A percentile compares a stretch with the other conserved stretches of the same genome.
phyloP scores from a whole-genome alignment of 148 eudicot genomes.

The Rhododendron simsii region DNA sequence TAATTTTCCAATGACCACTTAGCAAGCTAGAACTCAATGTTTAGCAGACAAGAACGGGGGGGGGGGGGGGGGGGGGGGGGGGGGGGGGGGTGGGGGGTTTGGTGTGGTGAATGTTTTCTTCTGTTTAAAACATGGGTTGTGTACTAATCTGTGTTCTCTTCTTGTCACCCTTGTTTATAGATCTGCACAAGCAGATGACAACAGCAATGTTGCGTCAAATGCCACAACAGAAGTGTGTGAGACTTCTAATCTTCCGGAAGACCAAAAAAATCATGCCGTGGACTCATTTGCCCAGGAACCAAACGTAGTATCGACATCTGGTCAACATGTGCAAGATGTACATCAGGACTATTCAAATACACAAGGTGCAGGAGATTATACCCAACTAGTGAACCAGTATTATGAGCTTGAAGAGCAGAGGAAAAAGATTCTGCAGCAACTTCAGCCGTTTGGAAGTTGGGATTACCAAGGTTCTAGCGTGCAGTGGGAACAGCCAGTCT shows the following conservation, averaged over 20 bases:
- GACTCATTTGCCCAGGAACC: conserved; percentile 23
- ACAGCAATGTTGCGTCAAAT: conserved; percentile 14
- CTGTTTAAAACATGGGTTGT: background rate
- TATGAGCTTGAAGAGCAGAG: conserved; percentile 78
- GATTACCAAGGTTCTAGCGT: conserved; percentile 28
- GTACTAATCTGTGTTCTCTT: conserved; percentile 13
- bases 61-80: too few relatives aligned
- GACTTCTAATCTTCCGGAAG: conserved; percentile 11
- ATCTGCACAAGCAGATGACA: conserved; percentile 23
- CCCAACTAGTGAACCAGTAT: conserved; percentile 51
- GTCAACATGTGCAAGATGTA: conserved; percentile 23
- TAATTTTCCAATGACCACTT: background rate
- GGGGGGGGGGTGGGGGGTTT: too few relatives aligned
- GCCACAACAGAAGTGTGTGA: conserved; percentile 26
- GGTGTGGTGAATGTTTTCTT: background rate
- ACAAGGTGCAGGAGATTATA: conserved; percentile 48
- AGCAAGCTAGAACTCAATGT: background rate
- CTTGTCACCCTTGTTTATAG: conserved; percentile 21
- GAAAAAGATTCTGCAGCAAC: conserved; percentile 61
- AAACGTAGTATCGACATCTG: conserved; percentile 18
- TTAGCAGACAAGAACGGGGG: too few relatives aligned
- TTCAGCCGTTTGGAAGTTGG: conserved; percentile 51
- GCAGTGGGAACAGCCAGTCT: conserved; percentile 35
- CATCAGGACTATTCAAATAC: conserved; percentile 24
- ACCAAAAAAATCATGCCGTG: conserved; percentile 20